Conservation (phyloP, 768 basidiomycete species). For the Grammothele lineata region DNA sequence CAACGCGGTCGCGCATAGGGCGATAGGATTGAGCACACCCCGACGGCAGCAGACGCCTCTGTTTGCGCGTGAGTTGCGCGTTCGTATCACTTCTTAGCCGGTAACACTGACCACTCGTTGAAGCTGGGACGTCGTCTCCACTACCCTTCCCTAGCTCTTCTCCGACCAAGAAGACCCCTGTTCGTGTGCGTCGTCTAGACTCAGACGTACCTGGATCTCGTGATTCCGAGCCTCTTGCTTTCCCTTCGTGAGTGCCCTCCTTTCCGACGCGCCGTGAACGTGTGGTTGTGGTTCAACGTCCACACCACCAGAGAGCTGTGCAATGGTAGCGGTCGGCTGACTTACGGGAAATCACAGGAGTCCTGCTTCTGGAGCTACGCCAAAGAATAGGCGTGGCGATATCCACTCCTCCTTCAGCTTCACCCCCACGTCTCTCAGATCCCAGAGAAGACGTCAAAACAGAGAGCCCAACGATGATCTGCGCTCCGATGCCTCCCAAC, state of each 20-base stretch:
- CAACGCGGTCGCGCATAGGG: slow-evolving; percentile 23
- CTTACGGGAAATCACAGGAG: slow-evolving; percentile 34
- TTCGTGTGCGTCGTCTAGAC: slow-evolving; percentile 10
- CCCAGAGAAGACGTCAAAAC: slow-evolving; percentile 35
- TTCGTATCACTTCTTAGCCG: too few relatives aligned
- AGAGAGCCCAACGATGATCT: slow-evolving; percentile 39
- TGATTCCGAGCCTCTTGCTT: slow-evolving; percentile 62
- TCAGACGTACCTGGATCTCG: slow-evolving; percentile 23
- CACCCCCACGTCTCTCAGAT: slow-evolving; percentile 42
- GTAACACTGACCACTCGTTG: background rate
- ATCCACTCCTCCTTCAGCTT: slow-evolving; percentile 79
- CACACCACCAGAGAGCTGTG: too few relatives aligned
- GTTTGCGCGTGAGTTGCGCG: slow-evolving; percentile 21
- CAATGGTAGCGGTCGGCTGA: background rate
- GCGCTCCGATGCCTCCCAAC: slow-evolving; percentile 54
- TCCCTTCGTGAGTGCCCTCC: slow-evolving; percentile 53
- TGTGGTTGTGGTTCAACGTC: background rate
- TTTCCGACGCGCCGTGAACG: background rate
- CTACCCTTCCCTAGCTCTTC: slow-evolving; percentile 63
- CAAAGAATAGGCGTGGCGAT: slow-evolving; percentile 78
- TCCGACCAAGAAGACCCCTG: slow-evolving; percentile 31
- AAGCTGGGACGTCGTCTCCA: slow-evolving; percentile 58
- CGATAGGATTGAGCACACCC: slow-evolving; percentile 26
- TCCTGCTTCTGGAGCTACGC: slow-evolving; percentile 51
- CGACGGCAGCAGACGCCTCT: slow-evolving; percentile 19